Base-by-base conservation (phyloP, 768 basidiomycete species). In the Boletus eberwhitei region DNA sequence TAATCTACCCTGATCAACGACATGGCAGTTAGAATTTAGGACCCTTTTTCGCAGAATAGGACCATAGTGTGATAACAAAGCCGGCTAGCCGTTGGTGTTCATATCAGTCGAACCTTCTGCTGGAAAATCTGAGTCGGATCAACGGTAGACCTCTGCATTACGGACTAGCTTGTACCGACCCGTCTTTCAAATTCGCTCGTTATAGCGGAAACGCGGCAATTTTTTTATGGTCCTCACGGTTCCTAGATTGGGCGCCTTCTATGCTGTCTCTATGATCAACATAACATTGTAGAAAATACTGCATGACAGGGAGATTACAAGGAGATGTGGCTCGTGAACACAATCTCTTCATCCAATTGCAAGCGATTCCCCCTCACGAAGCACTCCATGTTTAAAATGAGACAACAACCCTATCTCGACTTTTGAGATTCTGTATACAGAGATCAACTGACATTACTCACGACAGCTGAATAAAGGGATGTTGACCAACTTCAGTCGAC, bases 331-430 rank as follows among this genome's bases (percentile, higher is more conserved):
- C 34, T 59, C 3, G 58, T 66, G 14, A 57, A 19, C 32, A 40
- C 12, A n/a, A 63, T 39, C 19, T 52, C 55, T 21, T 57, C 55
- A 1, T 58, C 37, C n/a, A n/a, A n/a, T n/a, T n/a, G n/a, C n/a
- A 11, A 32, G 26, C 31, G 4, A 12, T 49, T 32, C 17, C 31
- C 40, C 48, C 53, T 54, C 16, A 53, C 45, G 8, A 65, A 60
- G 13, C 37, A 29, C 48, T 61, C 60, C 65, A 60, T 67, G 21
- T 67, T 63, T 35, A 70, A 43, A 39, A 63, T 59, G 26, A 69
- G 59, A 39, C 52, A 60, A 46, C 57, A 60, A 4, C 66, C 66
- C 67, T 68, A 19, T 7, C 22, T 21, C 9, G 3, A 38, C 24
- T 16, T 22, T 22, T n/a, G 14, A 21, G n/a, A 5, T 39, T 19